Conservation (phyloP, 2,329 filamentous ascomycete genomes). For the Passalora sequoiae region DNA sequence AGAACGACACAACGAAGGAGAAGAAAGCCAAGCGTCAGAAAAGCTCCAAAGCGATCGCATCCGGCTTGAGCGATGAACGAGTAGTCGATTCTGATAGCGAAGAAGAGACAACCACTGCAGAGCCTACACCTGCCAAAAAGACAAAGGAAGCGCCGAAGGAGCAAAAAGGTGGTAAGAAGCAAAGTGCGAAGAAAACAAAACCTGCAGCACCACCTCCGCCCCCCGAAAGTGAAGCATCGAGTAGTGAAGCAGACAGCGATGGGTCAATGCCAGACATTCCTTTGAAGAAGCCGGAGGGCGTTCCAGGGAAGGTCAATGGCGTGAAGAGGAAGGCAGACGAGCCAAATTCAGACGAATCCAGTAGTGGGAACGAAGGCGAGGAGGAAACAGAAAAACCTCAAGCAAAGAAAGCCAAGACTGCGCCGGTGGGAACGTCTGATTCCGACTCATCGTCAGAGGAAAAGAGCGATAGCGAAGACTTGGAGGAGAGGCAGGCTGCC, state of each 20-base stretch:
- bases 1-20: constrained; percentile 18
- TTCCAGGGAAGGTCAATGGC: constrained; percentile 26
- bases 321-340: constrained; percentile 28
- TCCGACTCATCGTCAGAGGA: constrained; percentile 5
- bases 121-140: constrained; percentile 2
- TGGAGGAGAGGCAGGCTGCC: constrained; percentile 9
- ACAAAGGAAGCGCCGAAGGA: constrained; percentile 4
- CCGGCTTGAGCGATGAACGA: constrained; percentile 19
- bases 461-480: constrained; percentile 1
- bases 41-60: constrained; percentile 12
- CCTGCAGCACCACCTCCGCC: background rate
- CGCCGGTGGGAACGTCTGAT: background rate
- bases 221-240: constrained; percentile 29
- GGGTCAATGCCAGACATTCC: constrained; percentile 10
- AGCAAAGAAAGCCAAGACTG: constrained; percentile 16
- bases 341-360: constrained; percentile 6
- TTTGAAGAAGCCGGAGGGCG: constrained; percentile 13
- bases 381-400: constrained; percentile 8
- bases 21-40: constrained; percentile 16
- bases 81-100: constrained; percentile 33
- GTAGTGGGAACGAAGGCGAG: constrained; percentile 12
- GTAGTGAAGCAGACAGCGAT: constrained; percentile 13
- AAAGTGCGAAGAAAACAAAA: constrained; percentile 9
- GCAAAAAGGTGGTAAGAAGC: background rate
- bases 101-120: constrained; percentile 24